Conservation (phyloP, 2,329 filamentous ascomycete genomes). For the Penicillium sp. region DNA sequence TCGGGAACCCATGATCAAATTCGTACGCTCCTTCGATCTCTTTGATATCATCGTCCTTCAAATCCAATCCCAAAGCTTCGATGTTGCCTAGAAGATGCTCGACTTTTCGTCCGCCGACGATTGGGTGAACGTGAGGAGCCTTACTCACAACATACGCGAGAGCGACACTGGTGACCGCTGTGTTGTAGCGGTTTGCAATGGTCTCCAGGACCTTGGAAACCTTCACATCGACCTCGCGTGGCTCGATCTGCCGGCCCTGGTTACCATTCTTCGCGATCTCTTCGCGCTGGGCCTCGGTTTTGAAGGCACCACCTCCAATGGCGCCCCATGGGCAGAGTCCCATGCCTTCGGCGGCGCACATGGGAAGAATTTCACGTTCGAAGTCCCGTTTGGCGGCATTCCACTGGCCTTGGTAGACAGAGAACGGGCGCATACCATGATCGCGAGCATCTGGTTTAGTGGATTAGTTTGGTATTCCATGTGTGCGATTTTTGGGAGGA, state of each 20-base stretch:
- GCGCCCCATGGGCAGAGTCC: constrained; percentile 52
- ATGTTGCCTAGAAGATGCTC: constrained; percentile 53
- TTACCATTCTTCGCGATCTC: constrained; percentile 27
- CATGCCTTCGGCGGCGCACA: constrained; percentile 58
- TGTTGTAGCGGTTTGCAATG: constrained; percentile 12
- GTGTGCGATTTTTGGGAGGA: too few relatives aligned
- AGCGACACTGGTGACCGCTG: constrained; percentile 27
- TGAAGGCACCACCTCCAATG: constrained; percentile 48
- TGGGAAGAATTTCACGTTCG: constrained; percentile 63
- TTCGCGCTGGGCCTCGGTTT: constrained; percentile 32
- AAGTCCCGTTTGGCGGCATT: constrained; percentile 57
- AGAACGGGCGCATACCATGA: constrained; percentile 65
- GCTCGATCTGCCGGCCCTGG: constrained; percentile 15
- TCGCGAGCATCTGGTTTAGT: constrained; percentile 51
- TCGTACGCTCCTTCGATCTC: constrained; percentile 48
- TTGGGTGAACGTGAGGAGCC: constrained; percentile 49
- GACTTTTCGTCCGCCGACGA: constrained; percentile 49
- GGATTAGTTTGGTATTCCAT: neutral
- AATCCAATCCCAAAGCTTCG: constrained; percentile 46
- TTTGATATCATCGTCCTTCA: constrained; percentile 50
- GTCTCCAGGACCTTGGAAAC: constrained; percentile 19
- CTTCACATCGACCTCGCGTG: constrained; percentile 14
- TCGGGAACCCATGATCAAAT: constrained; percentile 45
- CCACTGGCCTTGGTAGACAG: constrained; percentile 63
- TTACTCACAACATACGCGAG: constrained; percentile 51